Base-by-base conservation (phyloP, 2,329 filamentous ascomycete species). In the Curvularia spicifera region DNA sequence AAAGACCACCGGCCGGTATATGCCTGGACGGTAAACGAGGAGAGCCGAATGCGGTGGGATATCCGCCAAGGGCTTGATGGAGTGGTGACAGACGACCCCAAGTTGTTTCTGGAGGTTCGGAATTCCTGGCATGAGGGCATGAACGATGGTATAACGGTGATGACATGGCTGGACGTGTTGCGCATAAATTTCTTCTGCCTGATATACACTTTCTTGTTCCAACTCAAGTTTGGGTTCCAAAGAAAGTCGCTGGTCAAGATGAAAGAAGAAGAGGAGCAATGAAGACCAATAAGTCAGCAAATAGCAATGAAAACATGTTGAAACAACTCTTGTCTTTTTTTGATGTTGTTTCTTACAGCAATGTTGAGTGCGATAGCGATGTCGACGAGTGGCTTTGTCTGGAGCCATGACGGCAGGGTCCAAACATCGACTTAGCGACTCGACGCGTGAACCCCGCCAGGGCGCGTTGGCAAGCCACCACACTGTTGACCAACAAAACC, bases 1-100 rank as follows among this genome's bases (percentile, higher is more conserved):
- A 73, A 78, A 47, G 79, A 81, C 1, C 78, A 82, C 15, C 83
- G 89, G 22, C 83, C 84, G 4, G 80, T 97, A 4, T 88, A 89
- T 68, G 84, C 87, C 0, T 98, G 94, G 94, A 97, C 93, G 0
- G 90, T 97, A 50, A 97, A 98, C 73, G 84, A 89, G 13, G 84
- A 86, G 61, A 81, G 83, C 49, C 85, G 87, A 77, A 97, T 98
- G 93, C 84, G 87, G 67, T 97, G 92, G 91, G 84, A 87, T 63
- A 86, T 96, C 33, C 77, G 82, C 28, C 78, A 84, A 42, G 74
- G 76, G 3, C 79, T 96, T 1, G 91, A 96, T 67, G 93, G 91
- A 0, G 89, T 97, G 4, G 88, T 97, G 52, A 96, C 93, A 0
- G 93, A 97, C 71, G 88, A 97, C 66, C 91, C 91, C 1, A 84